Evolutionary conservation across 2,329 filamentous ascomycete species (phyloP).

Genomic region (Xylariaceae sp.): DNA sequence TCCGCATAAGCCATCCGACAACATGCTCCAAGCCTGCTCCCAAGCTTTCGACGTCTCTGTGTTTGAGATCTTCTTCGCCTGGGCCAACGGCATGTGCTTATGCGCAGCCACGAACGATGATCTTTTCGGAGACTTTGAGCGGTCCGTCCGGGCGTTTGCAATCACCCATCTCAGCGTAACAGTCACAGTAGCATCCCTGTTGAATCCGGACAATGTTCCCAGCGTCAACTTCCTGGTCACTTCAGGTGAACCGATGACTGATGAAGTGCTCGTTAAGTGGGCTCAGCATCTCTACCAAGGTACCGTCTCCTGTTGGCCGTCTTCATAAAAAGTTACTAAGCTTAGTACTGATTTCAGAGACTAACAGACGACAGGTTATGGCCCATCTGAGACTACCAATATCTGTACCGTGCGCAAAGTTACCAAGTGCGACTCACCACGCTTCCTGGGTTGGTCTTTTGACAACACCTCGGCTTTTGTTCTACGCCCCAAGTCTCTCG

Average conservation of each 20-base stretch:
- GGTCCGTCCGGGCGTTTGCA: conserved; percentile 54
- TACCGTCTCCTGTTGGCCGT: conserved; percentile 14
- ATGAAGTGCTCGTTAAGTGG: conserved; percentile 67
- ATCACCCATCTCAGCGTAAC: conserved; percentile 82
- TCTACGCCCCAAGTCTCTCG: conserved; percentile 39
- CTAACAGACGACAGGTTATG: conserved; percentile 51
- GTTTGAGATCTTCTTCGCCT: conserved; percentile 85
- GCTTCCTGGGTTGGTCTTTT: conserved; percentile 71
- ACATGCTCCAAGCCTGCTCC: conserved; percentile 77
- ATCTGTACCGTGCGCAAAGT: conserved; percentile 74
- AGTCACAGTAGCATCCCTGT: conserved; percentile 74
- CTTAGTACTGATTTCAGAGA: not conserved
- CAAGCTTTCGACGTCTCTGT: conserved; percentile 84
- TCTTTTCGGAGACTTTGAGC: conserved; percentile 67
- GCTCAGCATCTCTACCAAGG: conserved; percentile 65
- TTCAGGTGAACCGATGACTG: conserved; percentile 73
- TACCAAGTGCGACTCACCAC: conserved; percentile 50
- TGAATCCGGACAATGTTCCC: conserved; percentile 64
- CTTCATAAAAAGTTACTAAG: not conserved
- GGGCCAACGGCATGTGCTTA: conserved; percentile 71
- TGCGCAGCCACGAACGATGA: conserved; percentile 71
- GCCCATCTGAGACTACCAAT: conserved; percentile 81
- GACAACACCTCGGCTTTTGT: conserved; percentile 73
- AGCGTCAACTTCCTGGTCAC: conserved; percentile 70
- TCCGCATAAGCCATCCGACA: conserved; percentile 46